Evolutionary conservation across 345 rosid species (phyloP), one percentile per base, ranked within the genome.

Genomic region (Laguncularia racemosa): DNA sequence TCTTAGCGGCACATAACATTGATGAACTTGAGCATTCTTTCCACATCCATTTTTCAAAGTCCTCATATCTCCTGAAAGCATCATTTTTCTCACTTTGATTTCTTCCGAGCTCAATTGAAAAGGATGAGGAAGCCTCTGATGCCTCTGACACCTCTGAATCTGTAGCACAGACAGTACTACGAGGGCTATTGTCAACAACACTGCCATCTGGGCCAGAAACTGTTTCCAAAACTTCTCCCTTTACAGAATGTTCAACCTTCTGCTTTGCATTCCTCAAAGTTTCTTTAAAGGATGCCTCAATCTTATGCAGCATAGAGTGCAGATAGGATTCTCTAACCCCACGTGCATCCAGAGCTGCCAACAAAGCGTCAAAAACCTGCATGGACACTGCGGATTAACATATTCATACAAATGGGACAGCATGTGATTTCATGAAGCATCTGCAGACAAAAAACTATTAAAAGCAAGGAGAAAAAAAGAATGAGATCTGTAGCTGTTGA

Each of bases 41-140:
- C 82, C 90, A 80, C 76, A 87, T 80, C 95, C 95, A 91, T 61
- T 71, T 85, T 78, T 87, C 93, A 49, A 83, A 85, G 58, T 79
- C 95, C 61, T 73, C 74, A 61, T 81, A 85, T 67, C 95, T 85
- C 77, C 63, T 73, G 72, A 81, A 59, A 59, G 81, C 70, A 19
- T 65, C 62, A 46, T 50, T 68, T 73, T 56, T 67, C 76, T 81
- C 85, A 48, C 5, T 45, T 57, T 61, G 66, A 58, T 71, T 70
- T 71, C 81, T 75, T 58, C 87, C 89, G 14, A 84, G 57, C 72
- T 80, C 89, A 48, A 87, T 71, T 44, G 67, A 52, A 62, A 87
- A 91, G 2, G 91, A 74, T 38, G 79, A 69, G 48, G 93, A 87
- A 59, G 81, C 75, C 67, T 75, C 86, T 13, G 73, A 61, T 51